Evolutionary conservation across 2,329 filamentous ascomycete species (phyloP).

Genomic region (Plectosphaerella cucumerina): DNA sequence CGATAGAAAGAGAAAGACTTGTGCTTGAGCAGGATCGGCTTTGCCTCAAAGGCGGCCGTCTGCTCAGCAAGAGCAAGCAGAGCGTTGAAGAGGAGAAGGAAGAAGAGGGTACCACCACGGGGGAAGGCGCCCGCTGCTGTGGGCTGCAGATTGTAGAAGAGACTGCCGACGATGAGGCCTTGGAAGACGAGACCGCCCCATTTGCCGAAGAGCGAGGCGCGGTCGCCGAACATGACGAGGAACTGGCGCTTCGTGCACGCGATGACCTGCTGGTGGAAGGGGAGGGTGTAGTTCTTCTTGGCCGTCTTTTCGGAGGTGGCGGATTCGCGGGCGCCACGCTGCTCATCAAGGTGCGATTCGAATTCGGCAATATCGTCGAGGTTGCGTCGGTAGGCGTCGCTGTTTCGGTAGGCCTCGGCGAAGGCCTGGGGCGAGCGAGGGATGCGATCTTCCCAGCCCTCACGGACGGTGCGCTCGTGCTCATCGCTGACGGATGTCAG

Average conservation of each 20-base stretch:
- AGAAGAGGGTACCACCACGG: slow-evolving; percentile 58
- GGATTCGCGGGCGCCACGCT: slow-evolving; percentile 33
- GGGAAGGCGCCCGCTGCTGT: slow-evolving; percentile 49
- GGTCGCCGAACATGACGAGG: slow-evolving; percentile 27
- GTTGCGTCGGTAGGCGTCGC: slow-evolving; percentile 35
- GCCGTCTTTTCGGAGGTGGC: slow-evolving; percentile 28
- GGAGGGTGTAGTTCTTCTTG: slow-evolving; percentile 48
- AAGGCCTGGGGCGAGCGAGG: slow-evolving; percentile 62
- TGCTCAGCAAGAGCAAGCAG: slow-evolving; percentile 58
- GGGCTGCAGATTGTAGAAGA: slow-evolving; percentile 21
- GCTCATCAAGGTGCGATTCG: slow-evolving; percentile 44
- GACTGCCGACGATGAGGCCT: slow-evolving; percentile 21
- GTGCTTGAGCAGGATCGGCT: slow-evolving; percentile 66
- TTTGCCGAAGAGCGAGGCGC: slow-evolving; percentile 26
- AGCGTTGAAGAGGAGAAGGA: slow-evolving; percentile 59
- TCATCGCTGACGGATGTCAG: slow-evolving; percentile 68
- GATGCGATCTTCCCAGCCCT: slow-evolving; percentile 35
- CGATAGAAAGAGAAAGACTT: slow-evolving; percentile 68
- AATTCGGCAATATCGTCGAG: slow-evolving; percentile 48
- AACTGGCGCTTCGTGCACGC: slow-evolving; percentile 36
- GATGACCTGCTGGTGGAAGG: slow-evolving; percentile 44
- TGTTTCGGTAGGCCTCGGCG: slow-evolving; percentile 44
- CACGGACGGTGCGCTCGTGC: slow-evolving; percentile 47
- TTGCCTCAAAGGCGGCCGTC: slow-evolving; percentile 55
- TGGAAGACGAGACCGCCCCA: slow-evolving; percentile 28